Conservation (phyloP, 148 eudicot species). For the Mesembryanthemum crystallinum region DNA sequence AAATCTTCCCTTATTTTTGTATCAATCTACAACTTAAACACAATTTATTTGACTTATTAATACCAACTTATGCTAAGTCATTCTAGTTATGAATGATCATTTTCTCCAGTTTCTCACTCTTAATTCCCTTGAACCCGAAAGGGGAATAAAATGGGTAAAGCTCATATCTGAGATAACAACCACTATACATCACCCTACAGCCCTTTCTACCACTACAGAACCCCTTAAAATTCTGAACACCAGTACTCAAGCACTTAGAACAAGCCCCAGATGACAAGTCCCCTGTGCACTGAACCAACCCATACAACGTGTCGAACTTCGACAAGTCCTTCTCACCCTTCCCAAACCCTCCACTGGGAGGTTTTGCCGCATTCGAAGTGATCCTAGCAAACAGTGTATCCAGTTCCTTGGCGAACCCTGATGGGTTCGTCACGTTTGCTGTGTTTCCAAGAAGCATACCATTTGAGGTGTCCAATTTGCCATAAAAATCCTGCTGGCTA, state of each 20-base stretch:
- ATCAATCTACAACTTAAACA: not conserved
- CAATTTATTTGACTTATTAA: not conserved
- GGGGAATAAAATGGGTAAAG: constrained; percentile 76
- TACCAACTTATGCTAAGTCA: not conserved
- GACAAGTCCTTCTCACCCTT: constrained; percentile 48
- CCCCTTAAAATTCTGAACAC: constrained; percentile 43
- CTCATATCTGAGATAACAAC: constrained; percentile 73
- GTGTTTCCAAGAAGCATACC: constrained; percentile 35
- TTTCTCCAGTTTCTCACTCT: not conserved
- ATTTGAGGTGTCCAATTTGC: constrained; percentile 37
- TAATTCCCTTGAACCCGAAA: constrained; percentile 19
- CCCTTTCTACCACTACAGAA: constrained; percentile 56
- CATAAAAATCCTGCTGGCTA: constrained; percentile 32
- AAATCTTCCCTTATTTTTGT: not conserved
- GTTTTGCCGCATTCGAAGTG: constrained; percentile 37
- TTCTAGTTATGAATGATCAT: not conserved
- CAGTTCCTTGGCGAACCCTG: constrained; percentile 43
- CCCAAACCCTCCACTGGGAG: constrained; percentile 49
- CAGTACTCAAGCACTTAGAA: constrained; percentile 64
- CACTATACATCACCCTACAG: constrained; percentile 66
- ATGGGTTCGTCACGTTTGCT: constrained; percentile 45
- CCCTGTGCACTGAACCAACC: constrained; percentile 68
- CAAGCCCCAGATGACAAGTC: constrained; percentile 51
- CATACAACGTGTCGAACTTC: constrained; percentile 56
- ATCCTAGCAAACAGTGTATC: constrained; percentile 42